Percentiles rank a stretch among this genome's conserved stretches.
Conservation (phyloP, 106 monocot genomes). For the Amphibolis antarctica region DNA sequence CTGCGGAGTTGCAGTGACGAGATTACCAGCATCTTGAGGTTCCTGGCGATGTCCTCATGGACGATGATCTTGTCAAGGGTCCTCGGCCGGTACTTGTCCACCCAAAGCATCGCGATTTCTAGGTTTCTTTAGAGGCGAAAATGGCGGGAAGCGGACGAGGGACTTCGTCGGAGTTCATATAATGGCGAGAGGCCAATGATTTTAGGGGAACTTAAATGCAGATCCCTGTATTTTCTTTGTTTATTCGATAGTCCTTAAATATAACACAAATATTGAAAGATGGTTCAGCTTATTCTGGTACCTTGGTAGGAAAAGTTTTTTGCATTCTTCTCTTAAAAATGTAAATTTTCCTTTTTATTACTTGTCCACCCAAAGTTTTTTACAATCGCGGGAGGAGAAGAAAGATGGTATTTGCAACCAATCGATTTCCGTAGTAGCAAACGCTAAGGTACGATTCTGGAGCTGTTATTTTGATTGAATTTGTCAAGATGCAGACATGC, state of each 20-base stretch:
- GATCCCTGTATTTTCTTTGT: not conserved
- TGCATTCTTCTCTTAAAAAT: too few species aligned
- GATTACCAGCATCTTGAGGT: conserved; percentile 79
- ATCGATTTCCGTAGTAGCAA: too few species aligned
- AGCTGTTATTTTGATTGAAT: too few species aligned
- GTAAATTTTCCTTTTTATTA: too few species aligned
- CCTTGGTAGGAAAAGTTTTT: too few species aligned
- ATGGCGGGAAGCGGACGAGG: not conserved
- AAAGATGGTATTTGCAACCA: too few species aligned
- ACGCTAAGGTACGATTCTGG: too few species aligned
- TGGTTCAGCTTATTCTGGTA: too few species aligned
- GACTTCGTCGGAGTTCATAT: not conserved
- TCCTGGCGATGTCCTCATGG: conserved; percentile 67
- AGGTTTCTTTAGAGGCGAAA: not conserved
- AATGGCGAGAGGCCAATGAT: not conserved
- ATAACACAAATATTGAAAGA: too few species aligned
- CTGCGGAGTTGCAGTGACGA: not conserved
- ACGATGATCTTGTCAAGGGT: conserved; percentile 82
- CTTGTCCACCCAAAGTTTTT: too few species aligned
- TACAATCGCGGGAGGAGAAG: too few species aligned
- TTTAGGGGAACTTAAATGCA: not conserved
- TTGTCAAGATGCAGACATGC: too few species aligned
- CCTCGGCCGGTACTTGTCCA: conserved; percentile 90
- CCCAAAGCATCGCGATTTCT: conserved; percentile 73
- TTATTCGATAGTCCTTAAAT: not conserved